phyloP scores from a whole-genome alignment of 257 asterid species.

The Solanum tarijense region DNA sequence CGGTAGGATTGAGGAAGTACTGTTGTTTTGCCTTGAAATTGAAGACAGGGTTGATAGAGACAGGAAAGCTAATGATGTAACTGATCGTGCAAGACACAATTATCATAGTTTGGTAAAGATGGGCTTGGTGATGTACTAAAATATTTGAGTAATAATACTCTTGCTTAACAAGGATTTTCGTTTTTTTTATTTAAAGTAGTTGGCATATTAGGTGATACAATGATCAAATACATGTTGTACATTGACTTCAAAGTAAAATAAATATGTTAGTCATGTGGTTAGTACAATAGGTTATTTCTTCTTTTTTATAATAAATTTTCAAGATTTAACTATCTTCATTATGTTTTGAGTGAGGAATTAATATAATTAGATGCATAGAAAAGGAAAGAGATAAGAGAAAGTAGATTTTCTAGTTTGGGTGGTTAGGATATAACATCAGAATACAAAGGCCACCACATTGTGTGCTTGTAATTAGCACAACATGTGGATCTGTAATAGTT shows the following conservation, averaged over 20 bases:
- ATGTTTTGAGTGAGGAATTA: not conserved
- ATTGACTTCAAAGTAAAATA: not conserved
- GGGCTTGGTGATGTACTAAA: not conserved
- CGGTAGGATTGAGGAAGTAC: not conserved
- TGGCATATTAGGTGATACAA: not conserved
- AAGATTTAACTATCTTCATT: not conserved
- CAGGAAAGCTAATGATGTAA: slow-evolving; percentile 15
- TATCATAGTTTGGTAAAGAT: slow-evolving; percentile 7
- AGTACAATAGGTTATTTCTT: not conserved
- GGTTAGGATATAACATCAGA: not conserved
- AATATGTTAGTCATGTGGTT: not conserved
- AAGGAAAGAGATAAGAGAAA: not conserved
- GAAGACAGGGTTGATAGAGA: slow-evolving; percentile 28
- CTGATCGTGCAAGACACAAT: slow-evolving; percentile 18
- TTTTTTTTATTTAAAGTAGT: not conserved
- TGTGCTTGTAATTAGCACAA: not conserved
- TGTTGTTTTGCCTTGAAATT: slow-evolving; percentile 12
- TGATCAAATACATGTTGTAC: not conserved
- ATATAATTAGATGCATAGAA: not conserved
- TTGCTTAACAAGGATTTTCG: not conserved
- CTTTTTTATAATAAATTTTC: not conserved
- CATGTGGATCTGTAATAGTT: not conserved
- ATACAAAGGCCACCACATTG: not conserved
- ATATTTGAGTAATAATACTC: not conserved
- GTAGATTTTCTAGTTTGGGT: not conserved